phyloP scores from a whole-genome alignment of 495 filamentous ascomycete species.

The Podospora bellae-mahoneyi region DNA sequence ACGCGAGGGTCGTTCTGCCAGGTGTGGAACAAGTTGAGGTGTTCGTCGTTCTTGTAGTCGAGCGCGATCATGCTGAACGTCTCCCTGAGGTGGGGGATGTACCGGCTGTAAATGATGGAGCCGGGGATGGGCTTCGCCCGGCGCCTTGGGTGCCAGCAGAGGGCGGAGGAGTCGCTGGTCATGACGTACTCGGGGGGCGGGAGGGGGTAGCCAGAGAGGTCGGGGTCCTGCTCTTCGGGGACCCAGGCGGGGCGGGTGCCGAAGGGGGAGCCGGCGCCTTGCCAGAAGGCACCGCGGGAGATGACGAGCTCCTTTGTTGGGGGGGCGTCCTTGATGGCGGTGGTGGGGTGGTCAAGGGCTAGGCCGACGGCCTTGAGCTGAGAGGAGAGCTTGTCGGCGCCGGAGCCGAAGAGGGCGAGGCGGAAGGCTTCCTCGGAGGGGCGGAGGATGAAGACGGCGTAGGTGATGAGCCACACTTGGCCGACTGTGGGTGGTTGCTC shows the following conservation, averaged over 20 bases:
- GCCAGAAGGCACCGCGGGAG: slow-evolving; percentile 60
- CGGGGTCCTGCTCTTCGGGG: slow-evolving; percentile 38
- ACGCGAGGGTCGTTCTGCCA: slow-evolving; percentile 73
- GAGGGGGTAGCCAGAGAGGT: slow-evolving; percentile 47
- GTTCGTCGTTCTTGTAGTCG: slow-evolving; percentile 50
- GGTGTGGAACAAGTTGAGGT: slow-evolving; percentile 59
- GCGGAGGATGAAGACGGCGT: slow-evolving; percentile 56
- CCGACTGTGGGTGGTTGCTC: slow-evolving; percentile 46
- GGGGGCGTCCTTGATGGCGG: slow-evolving; percentile 12
- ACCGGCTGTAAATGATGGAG: slow-evolving; percentile 62
- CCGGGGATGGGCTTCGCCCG: slow-evolving; percentile 59
- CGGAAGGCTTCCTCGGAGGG: slow-evolving; percentile 54
- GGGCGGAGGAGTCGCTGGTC: slow-evolving; percentile 38
- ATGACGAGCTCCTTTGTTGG: slow-evolving; percentile 39
- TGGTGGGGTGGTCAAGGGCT: slow-evolving; percentile 44
- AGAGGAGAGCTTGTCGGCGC: slow-evolving; percentile 38
- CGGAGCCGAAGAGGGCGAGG: slow-evolving; percentile 43
- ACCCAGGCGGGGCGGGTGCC: slow-evolving; percentile 61
- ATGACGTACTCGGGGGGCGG: slow-evolving; percentile 55
- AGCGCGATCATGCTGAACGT: slow-evolving; percentile 64
- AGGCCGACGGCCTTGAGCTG: slow-evolving; percentile 55
- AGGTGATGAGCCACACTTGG: slow-evolving; percentile 61
- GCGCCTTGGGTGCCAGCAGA: slow-evolving; percentile 56
- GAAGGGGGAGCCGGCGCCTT: slow-evolving; percentile 62
- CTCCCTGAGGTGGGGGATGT: slow-evolving; percentile 62